Conservation (phyloP, 2,329 filamentous ascomycete genomes). For the Bipolaris oryzae region DNA sequence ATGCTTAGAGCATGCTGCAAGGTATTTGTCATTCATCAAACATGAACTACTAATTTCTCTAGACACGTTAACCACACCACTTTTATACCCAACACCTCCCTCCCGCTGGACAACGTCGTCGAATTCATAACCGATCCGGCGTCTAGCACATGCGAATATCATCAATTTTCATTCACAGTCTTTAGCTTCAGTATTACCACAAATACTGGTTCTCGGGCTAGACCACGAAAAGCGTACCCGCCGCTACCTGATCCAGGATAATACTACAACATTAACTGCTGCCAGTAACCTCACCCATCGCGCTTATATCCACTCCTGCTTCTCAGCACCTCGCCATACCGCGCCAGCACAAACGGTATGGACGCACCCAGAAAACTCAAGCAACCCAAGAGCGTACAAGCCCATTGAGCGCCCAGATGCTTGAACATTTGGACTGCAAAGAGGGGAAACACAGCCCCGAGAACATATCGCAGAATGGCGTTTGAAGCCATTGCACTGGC, state of each 20-base stretch:
- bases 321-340: slow-evolving; percentile 19
- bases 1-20: too few species aligned
- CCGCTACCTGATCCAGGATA: not conserved
- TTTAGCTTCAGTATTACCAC: too few species aligned
- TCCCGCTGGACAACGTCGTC: too few species aligned
- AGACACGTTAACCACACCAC: too few species aligned
- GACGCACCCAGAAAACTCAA: slow-evolving; percentile 12
- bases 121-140: too few species aligned
- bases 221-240: not conserved
- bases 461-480: slow-evolving; percentile 60
- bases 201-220: not conserved
- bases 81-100: too few species aligned
- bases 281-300: not conserved
- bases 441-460: slow-evolving; percentile 64
- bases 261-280: not conserved
- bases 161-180: too few species aligned
- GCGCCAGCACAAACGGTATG: slow-evolving; percentile 23
- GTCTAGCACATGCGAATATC: too few species aligned
- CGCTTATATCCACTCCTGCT: slow-evolving; percentile 19
- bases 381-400: slow-evolving; percentile 17
- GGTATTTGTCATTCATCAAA: too few species aligned
- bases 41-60: too few species aligned
- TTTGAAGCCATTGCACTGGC: slow-evolving; percentile 67
- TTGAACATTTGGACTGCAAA: slow-evolving; percentile 61
- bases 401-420: slow-evolving; percentile 14